Evolutionary conservation across 352 stramenopile species (phyloP).

Genomic region (Phytophthora sp.): DNA sequence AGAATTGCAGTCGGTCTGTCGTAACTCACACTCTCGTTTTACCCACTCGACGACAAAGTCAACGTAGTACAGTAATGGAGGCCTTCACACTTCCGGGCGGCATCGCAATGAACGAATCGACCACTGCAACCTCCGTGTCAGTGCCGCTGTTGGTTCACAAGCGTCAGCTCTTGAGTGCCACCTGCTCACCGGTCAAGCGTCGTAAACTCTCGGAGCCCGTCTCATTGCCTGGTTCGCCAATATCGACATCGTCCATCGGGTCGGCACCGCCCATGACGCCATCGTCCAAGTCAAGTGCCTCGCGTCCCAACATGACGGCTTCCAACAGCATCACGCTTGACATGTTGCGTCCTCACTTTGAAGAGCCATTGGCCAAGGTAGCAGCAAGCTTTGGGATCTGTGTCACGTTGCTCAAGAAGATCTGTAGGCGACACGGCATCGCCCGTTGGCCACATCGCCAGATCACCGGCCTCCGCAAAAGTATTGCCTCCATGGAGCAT

Average conservation of each 20-base stretch:
- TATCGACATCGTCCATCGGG: slow-evolving; percentile 16
- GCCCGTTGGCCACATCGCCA: slow-evolving; percentile 85
- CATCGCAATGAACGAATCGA: not conserved
- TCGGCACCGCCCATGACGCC: slow-evolving; percentile 16
- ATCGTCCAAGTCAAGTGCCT: slow-evolving; percentile 31
- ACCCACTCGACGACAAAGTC: slow-evolving; percentile 27
- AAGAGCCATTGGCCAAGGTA: slow-evolving; percentile 82
- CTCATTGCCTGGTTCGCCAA: slow-evolving; percentile 23
- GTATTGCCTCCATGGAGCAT: slow-evolving; percentile 87
- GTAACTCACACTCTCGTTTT: slow-evolving; percentile 36
- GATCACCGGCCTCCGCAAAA: slow-evolving; percentile 89
- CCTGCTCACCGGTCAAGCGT: slow-evolving; percentile 27
- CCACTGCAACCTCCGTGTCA: not conserved
- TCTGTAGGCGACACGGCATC: slow-evolving; percentile 82
- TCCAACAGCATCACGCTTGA: slow-evolving; percentile 84
- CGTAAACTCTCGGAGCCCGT: slow-evolving; percentile 32
- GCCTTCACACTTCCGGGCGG: slow-evolving; percentile 19
- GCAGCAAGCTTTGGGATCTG: slow-evolving; percentile 82
- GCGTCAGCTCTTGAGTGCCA: slow-evolving; percentile 7
- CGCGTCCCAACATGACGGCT: slow-evolving; percentile 70
- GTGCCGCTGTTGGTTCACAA: slow-evolving; percentile 32
- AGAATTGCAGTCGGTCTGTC: slow-evolving; percentile 19
- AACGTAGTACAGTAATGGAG: slow-evolving; percentile 28
- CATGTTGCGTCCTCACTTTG: slow-evolving; percentile 85
- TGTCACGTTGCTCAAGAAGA: slow-evolving; percentile 87